Conservation (phyloP, 306 rosid species). For the Gastrolobium bilobum region DNA sequence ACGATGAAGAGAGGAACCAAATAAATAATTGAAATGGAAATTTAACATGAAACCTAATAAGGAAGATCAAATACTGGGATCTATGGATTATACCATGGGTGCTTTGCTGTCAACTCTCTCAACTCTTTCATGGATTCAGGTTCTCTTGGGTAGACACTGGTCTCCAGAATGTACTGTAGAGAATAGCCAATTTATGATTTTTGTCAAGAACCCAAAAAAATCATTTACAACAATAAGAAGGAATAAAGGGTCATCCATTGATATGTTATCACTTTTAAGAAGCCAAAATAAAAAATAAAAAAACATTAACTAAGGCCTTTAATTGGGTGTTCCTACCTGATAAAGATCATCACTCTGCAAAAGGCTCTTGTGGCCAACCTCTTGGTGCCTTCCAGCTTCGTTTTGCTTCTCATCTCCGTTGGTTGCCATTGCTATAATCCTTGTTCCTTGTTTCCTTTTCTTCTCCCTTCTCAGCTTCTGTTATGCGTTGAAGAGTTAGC, state of each 20-base stretch:
- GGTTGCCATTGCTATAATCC: conserved; percentile 65
- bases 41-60: background rate
- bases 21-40: background rate
- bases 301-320: background rate
- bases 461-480: conserved; percentile 19
- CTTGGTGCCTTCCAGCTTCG: conserved; percentile 85
- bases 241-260: background rate
- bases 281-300: background rate
- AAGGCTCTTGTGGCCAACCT: conserved; percentile 98
- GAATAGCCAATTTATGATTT: conserved; percentile 33
- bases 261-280: background rate
- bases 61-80: background rate
- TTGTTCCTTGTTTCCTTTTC: background rate
- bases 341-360: conserved; percentile 94
- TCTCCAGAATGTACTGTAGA: conserved; percentile 81
- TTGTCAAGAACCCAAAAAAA: conserved; percentile 14
- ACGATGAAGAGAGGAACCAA: background rate
- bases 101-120: conserved; percentile 92
- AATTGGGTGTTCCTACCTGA: conserved; percentile 75
- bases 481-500: conserved; percentile 9
- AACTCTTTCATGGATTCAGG: conserved; percentile 92
- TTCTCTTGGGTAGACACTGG: conserved; percentile 94
- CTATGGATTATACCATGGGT: conserved; percentile 67
- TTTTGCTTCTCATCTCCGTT: conserved; percentile 64
- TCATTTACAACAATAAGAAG: background rate